Evolutionary conservation across 805 yeast genomes (phyloP).

Genomic region (Wickerhamomyces silvicola): DNA sequence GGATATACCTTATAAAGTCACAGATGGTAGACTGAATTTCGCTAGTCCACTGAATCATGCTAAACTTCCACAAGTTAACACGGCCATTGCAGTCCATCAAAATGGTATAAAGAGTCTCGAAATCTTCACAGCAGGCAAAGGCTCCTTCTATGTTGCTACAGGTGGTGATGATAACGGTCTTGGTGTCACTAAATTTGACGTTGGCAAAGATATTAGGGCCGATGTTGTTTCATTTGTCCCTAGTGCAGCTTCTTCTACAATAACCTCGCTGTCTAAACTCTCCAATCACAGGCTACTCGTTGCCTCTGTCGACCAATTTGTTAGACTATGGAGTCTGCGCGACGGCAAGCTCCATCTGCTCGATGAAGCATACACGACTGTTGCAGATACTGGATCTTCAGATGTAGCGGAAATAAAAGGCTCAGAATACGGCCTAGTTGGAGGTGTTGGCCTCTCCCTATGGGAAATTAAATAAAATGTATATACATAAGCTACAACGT

Average conservation of each 20-base stretch:
- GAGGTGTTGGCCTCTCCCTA: slow-evolving; percentile 77
- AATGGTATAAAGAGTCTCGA: slow-evolving; percentile 73
- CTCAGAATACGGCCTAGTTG: slow-evolving; percentile 40
- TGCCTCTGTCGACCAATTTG: slow-evolving; percentile 79
- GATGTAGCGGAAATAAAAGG: slow-evolving; percentile 31
- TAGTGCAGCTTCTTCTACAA: slow-evolving; percentile 80
- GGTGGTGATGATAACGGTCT: slow-evolving; percentile 94
- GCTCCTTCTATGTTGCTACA: slow-evolving; percentile 43
- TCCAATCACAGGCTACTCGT: slow-evolving; percentile 38
- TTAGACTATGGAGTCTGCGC: slow-evolving; percentile 53
- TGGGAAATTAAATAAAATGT: slow-evolving; percentile 29
- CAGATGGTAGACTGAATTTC: slow-evolving; percentile 6
- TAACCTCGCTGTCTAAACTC: slow-evolving; percentile 52
- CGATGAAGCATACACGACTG: slow-evolving; percentile 58
- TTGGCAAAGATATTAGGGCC: slow-evolving; percentile 17
- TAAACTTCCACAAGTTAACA: slow-evolving; percentile 24
- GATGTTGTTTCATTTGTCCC: slow-evolving; percentile 29
- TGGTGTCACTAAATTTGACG: slow-evolving; percentile 32
- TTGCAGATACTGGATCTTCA: slow-evolving; percentile 86
- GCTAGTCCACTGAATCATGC: neutral
- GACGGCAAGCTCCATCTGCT: slow-evolving; percentile 22
- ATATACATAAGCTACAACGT: neutral
- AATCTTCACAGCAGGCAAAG: slow-evolving; percentile 13
- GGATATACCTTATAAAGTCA: slow-evolving; percentile 17
- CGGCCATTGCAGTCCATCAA: slow-evolving; percentile 63